Conservation (phyloP, 805 yeast genomes). For the Saturnispora dispora region DNA sequence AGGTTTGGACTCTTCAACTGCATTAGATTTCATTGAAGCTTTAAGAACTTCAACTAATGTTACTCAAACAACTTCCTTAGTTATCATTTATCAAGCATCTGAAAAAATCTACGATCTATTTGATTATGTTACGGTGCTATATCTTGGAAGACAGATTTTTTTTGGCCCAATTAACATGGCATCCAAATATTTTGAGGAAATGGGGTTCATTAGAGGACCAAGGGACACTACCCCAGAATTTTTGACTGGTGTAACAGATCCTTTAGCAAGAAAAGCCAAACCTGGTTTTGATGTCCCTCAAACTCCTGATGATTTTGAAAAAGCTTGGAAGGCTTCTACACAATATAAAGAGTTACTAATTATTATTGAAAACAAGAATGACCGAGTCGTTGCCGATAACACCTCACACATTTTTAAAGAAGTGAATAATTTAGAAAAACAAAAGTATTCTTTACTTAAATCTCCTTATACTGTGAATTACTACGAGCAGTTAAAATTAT, state of each 20-base stretch:
- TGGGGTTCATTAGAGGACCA: conserved; percentile 41
- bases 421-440: conserved; percentile 19
- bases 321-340: neutral
- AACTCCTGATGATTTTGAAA: conserved; percentile 54
- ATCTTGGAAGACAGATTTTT: conserved; percentile 53
- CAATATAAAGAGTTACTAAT: neutral
- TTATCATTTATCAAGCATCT: conserved; percentile 41
- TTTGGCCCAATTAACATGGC: conserved; percentile 53
- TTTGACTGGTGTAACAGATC: conserved; percentile 17
- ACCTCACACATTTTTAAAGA: neutral
- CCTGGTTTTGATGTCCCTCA: conserved; percentile 37
- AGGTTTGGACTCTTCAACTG: conserved; percentile 80
- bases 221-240: conserved; percentile 21
- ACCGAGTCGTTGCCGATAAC: neutral
- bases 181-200: conserved; percentile 45
- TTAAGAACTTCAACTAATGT: conserved; percentile 33
- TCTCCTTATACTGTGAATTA: conserved; percentile 34
- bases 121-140: conserved; percentile 53
- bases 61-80: conserved; percentile 11
- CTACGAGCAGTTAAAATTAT: conserved; percentile 41
- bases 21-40: conserved; percentile 62
- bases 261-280: conserved; percentile 5
- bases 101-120: conserved; percentile 57
- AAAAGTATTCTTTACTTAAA: conserved; percentile 32
- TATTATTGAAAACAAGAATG: neutral